A percentile compares a stretch with the other conserved stretches of the same genome.
Conservation (phyloP, 2,329 filamentous ascomycete genomes). For the Elsinoe fawcettii region DNA sequence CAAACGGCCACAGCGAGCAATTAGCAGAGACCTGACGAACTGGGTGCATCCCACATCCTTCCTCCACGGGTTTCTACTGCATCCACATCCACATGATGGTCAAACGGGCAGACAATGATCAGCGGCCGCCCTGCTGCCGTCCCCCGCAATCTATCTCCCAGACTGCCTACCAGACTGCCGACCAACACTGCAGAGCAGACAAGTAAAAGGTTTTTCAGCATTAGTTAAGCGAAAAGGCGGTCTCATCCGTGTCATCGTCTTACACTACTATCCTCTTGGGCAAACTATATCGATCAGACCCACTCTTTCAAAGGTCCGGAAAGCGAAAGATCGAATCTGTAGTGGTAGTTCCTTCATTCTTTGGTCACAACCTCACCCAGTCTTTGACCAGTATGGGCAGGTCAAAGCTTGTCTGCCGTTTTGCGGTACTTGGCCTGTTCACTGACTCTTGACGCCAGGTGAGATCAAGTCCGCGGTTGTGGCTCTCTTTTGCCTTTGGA, state of each 20-base stretch:
- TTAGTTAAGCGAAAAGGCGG: conserved; percentile 1
- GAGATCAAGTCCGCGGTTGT: conserved; percentile 3
- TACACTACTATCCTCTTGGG: neutral
- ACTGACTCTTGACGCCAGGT: neutral
- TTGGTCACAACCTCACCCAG: neutral
- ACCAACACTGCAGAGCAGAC: neutral
- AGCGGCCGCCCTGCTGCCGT: neutral
- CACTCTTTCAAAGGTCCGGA: neutral
- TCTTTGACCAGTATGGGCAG: conserved; percentile 11
- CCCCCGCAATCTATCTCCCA: conserved; percentile 3
- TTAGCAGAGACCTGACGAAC: too few relatives aligned
- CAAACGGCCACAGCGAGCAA: neutral
- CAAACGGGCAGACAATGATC: neutral
- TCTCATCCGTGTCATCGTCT: neutral
- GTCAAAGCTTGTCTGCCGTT: conserved; percentile 10
- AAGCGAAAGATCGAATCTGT: neutral
- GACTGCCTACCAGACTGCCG: conserved; percentile 2
- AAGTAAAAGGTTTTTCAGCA: neutral
- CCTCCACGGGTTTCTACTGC: neutral
- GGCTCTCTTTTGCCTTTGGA: neutral
- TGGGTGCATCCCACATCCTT: neutral
- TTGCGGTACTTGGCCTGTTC: neutral
- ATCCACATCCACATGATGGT: neutral
- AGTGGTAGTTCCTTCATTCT: neutral
- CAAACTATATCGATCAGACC: neutral